Base-by-base conservation (phyloP, 2,329 filamentous ascomycete species). In the Grosmannia clavigera region DNA sequence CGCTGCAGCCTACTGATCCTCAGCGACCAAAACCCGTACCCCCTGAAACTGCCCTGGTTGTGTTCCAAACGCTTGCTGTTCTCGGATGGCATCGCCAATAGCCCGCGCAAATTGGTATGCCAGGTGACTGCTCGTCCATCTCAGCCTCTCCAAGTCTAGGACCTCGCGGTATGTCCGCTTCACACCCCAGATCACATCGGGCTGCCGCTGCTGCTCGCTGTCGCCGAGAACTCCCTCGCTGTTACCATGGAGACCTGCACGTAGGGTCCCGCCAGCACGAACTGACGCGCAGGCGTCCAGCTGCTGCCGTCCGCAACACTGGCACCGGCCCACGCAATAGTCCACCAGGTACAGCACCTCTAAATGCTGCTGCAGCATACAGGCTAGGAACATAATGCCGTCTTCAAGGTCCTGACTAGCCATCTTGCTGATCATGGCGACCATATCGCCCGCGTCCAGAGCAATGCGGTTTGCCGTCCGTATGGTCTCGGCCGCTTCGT, bases 321-420 rank as follows among this genome's bases (percentile, higher is more conserved):
- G 48, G 31, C 59, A 59, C 16, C 56, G 43, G 43, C 58, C 58
- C 1, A 63, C 58, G 38, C 67, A 67, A 22, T 67, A 60, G 55
- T 70, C 69, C 35, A 72, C 68, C 7, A 72, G 61, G 35, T 71
- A 72, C 54, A 72, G 52, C 61, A 70, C 67, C 46, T 69, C 67
- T 16, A 71, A 59, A 0, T 61, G 64, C 22, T 65, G 64, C 22
- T 71, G 67, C 25, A 71, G 58, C 54, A 66, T 69, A 12, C 65
- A 70, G 5, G 68, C 68, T 22, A 71, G 60, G 50, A 67, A 70
- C 2, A 66, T 63, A 27, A 66, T 63, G 60, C 71, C 70, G 12
- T 71, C 68, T 10, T 64, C 61, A 11, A 64, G 29, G 51, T 65
- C 40, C 58, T 64, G 48, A 19, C 64, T 62, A 10, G n/a, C 25